phyloP scores from a whole-genome alignment of 257 asterid species.

The Agastache rugosa region DNA sequence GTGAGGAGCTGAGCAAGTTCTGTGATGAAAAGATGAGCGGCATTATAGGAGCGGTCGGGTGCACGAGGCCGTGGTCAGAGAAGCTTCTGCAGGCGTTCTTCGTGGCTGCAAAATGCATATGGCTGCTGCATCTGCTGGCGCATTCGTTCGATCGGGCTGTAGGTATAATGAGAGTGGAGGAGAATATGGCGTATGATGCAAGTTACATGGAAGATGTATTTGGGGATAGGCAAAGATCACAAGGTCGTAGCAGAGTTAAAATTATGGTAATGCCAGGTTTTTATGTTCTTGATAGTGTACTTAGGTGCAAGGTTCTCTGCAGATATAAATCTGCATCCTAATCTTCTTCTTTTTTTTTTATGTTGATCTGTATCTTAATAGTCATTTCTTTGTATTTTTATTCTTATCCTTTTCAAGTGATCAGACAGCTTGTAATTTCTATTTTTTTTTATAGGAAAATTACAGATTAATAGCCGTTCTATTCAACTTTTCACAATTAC shows the following conservation, averaged over 20 bases:
- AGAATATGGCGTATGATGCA: constrained; percentile 57
- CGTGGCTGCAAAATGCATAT: constrained; percentile 82
- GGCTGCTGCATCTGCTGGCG: constrained; percentile 91
- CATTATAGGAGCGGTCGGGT: constrained; percentile 56
- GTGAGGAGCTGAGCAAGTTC: constrained; percentile 87
- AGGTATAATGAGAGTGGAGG: constrained; percentile 69
- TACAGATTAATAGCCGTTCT: no score
- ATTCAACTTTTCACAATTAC: no score
- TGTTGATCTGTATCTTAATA: background rate
- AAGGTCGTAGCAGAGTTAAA: constrained; percentile 67
- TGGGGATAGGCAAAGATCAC: constrained; percentile 59
- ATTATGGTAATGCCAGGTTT: constrained; percentile 94
- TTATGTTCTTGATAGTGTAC: constrained; percentile 77
- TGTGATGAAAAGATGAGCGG: constrained; percentile 93
- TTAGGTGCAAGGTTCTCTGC: constrained; percentile 86
- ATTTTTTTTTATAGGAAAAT: no score
- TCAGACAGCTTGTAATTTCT: background rate
- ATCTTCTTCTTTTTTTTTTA: background rate
- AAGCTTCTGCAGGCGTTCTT: constrained; percentile 86
- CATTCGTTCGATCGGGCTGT: constrained; percentile 70
- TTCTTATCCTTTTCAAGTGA: background rate
- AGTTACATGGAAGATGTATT: constrained; percentile 81
- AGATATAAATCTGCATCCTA: constrained; percentile 56
- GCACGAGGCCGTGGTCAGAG: constrained; percentile 94
- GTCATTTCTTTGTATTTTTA: background rate